phyloP scores from a whole-genome alignment of 73 alveolate species.

The Paramecium biaurelia region DNA sequence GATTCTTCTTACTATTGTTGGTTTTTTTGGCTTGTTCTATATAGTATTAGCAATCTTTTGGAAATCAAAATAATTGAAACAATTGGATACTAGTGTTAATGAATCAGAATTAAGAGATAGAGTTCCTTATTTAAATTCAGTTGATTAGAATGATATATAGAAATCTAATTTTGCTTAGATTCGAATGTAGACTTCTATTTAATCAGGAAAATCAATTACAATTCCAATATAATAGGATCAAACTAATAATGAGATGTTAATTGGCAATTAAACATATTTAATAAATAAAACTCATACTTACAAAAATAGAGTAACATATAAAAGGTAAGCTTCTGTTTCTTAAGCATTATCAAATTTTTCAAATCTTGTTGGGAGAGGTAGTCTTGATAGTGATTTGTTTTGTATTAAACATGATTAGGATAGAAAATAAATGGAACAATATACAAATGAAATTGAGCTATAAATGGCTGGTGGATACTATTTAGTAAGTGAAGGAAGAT shows the following conservation, averaged over 20 bases:
- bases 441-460: background rate
- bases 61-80: background rate
- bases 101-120: background rate
- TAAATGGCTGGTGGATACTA: background rate
- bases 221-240: background rate
- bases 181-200: background rate
- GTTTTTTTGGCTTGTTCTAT: background rate
- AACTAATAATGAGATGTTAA: background rate
- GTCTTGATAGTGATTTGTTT: background rate
- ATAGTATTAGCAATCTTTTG: background rate
- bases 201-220: background rate
- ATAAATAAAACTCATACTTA: background rate
- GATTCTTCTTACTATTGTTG: background rate
- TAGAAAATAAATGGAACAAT: background rate
- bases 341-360: background rate
- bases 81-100: background rate
- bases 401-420: background rate
- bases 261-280: background rate
- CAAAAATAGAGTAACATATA: background rate
- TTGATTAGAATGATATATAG: background rate
- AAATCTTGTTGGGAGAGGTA: background rate
- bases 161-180: background rate
- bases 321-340: background rate
- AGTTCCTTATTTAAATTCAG: background rate
- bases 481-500: conserved; percentile 38